Percentiles rank a stretch among this genome's conserved stretches.
Conservation (phyloP, 768 basidiomycete genomes). For the Royoungia palumana region DNA sequence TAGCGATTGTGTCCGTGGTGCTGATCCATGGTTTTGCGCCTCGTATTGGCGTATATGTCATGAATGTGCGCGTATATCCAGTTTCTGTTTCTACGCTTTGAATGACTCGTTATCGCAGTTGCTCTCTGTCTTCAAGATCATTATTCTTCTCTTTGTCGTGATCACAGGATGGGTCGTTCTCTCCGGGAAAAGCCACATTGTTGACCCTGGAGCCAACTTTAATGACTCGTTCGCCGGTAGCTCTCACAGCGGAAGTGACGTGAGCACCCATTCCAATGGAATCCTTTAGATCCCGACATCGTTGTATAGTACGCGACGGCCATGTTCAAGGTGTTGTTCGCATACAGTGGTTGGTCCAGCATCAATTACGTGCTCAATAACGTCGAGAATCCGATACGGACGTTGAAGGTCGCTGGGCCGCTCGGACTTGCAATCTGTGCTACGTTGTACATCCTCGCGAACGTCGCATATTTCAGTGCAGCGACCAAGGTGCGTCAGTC, state of each 20-base stretch:
- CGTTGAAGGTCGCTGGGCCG: slow-evolving; percentile 60
- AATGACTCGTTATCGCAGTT: slow-evolving; percentile 27
- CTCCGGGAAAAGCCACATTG: slow-evolving; percentile 52
- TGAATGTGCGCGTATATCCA: slow-evolving; percentile 45
- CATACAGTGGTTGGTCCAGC: slow-evolving; percentile 52
- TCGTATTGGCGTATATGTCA: slow-evolving; percentile 44
- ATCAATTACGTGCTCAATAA: slow-evolving; percentile 61
- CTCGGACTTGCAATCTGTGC: slow-evolving; percentile 55
- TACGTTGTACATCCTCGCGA: slow-evolving; percentile 51
- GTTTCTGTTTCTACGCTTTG: neutral
- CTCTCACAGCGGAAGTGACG: slow-evolving; percentile 49
- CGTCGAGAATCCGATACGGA: slow-evolving; percentile 55
- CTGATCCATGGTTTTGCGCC: slow-evolving; percentile 53
- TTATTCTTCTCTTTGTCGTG: slow-evolving; percentile 52
- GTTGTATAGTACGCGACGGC: slow-evolving; percentile 53
- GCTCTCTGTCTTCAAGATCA: slow-evolving; percentile 52
- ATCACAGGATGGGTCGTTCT: slow-evolving; percentile 61
- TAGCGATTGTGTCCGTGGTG: slow-evolving; percentile 40
- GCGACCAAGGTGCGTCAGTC: slow-evolving; percentile 17
- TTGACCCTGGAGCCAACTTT: slow-evolving; percentile 58
- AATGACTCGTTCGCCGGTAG: slow-evolving; percentile 54
- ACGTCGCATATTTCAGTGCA: slow-evolving; percentile 54
- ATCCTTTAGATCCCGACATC: neutral
- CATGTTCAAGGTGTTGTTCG: slow-evolving; percentile 53
- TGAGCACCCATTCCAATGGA: slow-evolving; percentile 8